phyloP scores from a whole-genome alignment of 768 basidiomycete species.

The Russula compacta region DNA sequence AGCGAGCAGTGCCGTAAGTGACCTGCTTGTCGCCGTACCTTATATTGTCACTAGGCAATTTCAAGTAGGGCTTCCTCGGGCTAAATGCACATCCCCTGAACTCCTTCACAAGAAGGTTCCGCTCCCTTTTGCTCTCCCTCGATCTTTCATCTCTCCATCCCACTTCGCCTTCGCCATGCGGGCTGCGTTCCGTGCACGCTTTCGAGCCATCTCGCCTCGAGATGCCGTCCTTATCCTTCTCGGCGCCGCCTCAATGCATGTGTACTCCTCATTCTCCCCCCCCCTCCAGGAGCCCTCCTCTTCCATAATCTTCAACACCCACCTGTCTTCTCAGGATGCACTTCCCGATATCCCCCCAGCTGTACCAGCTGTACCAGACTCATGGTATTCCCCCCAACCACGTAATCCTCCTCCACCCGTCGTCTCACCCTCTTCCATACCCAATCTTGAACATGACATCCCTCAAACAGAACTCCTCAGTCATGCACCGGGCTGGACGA shows the following conservation, averaged over 20 bases:
- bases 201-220: slow-evolving; percentile 37
- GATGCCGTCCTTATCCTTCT: slow-evolving; percentile 53
- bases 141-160: not conserved
- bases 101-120: not conserved
- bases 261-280: slow-evolving; percentile 36
- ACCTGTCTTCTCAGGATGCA: slow-evolving; percentile 17
- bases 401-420: not conserved
- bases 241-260: slow-evolving; percentile 48
- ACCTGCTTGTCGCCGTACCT: too few relatives aligned
- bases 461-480: slow-evolving; percentile 49
- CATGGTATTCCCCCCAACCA: not conserved
- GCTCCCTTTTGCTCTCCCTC: too few relatives aligned
- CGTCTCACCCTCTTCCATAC: not conserved
- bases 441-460: slow-evolving; percentile 21
- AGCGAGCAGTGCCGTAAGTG: too few relatives aligned
- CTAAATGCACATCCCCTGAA: too few relatives aligned
- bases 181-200: not conserved
- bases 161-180: not conserved
- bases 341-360: not conserved
- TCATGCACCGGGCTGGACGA: slow-evolving; percentile 78
- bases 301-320: slow-evolving; percentile 18
- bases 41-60: too few relatives aligned
- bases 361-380: not conserved
- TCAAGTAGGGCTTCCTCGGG: too few relatives aligned
- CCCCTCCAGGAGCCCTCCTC: not conserved